Evolutionary conservation across 202 grass and related monocot species (phyloP), one percentile per base, ranked within the genome.

Genomic region (Sporobolus alterniflorus): DNA sequence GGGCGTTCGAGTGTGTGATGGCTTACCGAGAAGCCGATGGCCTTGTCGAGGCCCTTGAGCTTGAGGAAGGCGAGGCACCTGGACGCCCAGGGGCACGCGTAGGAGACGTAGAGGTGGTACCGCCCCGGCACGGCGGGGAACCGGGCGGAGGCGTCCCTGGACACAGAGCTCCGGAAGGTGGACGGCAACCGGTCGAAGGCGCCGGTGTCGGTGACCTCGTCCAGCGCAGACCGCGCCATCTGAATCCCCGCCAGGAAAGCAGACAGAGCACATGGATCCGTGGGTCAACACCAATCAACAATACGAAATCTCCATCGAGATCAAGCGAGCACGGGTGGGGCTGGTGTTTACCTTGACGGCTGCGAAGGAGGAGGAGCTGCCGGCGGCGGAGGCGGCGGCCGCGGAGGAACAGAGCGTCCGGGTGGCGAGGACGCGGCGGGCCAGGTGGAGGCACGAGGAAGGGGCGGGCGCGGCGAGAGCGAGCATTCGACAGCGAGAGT

Each of bases 21-120:
- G 21, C 64, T 83, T 65, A 95, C 94, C 77, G 88, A 89, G 90
- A 84, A 79, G 76, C 86, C 52, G 79, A 98, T 93, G 25, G 82
- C 84, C 18, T 73, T 26, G 52, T 98, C 92, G 70, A 98, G 90
- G 76, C 90, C 95, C 88, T 95, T 95, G 67, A 98, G 89, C 88
- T 93, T 98, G 73, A 98, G 47, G 90, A 79, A 91, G 40, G 95
- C 88, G 69, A 98, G 91, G 83, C 92, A 98, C 69, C 92, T 75
- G 77, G 90, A 98, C 41, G 95, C 95, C 95, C 92, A 98, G 40
- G 95, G 95, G 77, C 95, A 98, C 32, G 90, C 90, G 86, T 95
- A 98, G 39, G 95, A 98, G 72, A 98, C 92, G 68, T 98, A 98
- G 50, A 98, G 78, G 78, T 95, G 92, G 88, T 98, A 98, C 79